phyloP scores from a whole-genome alignment of 1,139 yeast genomes.

The Spathaspora sp. region DNA sequence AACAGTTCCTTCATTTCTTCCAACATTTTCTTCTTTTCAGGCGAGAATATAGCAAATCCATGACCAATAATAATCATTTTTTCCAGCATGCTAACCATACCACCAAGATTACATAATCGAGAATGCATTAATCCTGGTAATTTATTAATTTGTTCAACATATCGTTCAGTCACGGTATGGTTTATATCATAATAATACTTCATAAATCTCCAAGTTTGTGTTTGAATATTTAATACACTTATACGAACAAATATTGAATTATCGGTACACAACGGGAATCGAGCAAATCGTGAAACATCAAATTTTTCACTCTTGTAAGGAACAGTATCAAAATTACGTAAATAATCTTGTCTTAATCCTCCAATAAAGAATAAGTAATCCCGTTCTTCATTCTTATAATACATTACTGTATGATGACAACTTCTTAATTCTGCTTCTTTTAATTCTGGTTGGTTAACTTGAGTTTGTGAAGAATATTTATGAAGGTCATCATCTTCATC shows the following conservation, averaged over 20 bases:
- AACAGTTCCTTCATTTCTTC: constrained; percentile 24
- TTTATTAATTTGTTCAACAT: constrained; percentile 22
- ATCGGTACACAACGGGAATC: constrained; percentile 29
- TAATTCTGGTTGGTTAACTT: constrained; percentile 27
- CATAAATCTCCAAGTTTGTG: constrained; percentile 46
- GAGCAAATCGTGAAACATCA: constrained; percentile 37
- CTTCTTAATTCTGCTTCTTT: constrained; percentile 45
- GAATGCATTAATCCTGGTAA: constrained; percentile 30
- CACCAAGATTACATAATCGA: constrained; percentile 32
- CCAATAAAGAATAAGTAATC: constrained; percentile 43
- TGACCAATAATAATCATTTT: constrained; percentile 40
- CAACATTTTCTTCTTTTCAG: constrained; percentile 30
- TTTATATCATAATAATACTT: constrained; percentile 34
- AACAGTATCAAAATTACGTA: constrained; percentile 30
- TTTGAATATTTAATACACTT: constrained; percentile 37
- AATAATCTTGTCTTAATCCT: constrained; percentile 39
- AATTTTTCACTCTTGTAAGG: constrained; percentile 34
- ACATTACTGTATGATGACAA: constrained; percentile 43
- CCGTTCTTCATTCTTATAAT: constrained; percentile 34
- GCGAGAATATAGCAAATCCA: constrained; percentile 34
- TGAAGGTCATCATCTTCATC: constrained; percentile 30
- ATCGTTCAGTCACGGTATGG: constrained; percentile 22
- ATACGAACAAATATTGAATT: constrained; percentile 34
- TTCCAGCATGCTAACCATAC: constrained; percentile 35
- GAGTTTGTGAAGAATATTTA: constrained; percentile 22